Percentiles rank a stretch among this genome's conserved stretches.
Evolutionary conservation across 139 green algal genomes (phyloP).

Genomic region (Haematococcus sp.): DNA sequence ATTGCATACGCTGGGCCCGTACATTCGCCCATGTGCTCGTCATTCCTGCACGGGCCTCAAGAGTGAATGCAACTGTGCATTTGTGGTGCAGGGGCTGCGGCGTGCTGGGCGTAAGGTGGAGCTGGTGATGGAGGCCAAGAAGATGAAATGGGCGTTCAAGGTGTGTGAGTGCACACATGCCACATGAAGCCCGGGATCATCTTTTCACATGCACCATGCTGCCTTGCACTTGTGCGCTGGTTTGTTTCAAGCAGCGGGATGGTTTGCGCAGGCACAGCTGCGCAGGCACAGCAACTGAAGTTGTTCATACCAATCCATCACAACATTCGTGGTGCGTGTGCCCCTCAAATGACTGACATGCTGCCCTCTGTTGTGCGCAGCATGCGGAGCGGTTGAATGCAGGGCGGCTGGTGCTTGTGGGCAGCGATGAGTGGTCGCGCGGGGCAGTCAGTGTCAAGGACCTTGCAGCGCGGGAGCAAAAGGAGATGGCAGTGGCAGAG

Average conservation of each 20-base stretch:
- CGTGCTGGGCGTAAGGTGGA: slow-evolving; percentile 77
- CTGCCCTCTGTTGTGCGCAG: slow-evolving; percentile 22
- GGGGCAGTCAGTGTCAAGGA: slow-evolving; percentile 84
- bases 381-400: slow-evolving; percentile 64
- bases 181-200: neutral
- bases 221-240: too few species aligned
- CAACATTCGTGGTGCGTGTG: neutral
- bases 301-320: neutral
- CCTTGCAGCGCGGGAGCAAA: slow-evolving; percentile 69
- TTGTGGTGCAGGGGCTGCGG: slow-evolving; percentile 65
- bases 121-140: slow-evolving; percentile 89
- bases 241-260: neutral
- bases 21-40: too few species aligned
- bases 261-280: neutral
- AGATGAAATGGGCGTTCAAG: slow-evolving; percentile 92
- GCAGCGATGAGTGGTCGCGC: slow-evolving; percentile 74
- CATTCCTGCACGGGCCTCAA: too few species aligned
- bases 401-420: slow-evolving; percentile 76
- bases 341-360: too few species aligned
- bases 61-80: too few species aligned
- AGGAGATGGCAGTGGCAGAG: slow-evolving; percentile 67
- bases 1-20: too few species aligned
- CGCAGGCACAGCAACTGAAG: neutral
- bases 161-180: slow-evolving; percentile 18
- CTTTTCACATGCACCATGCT: neutral